Base-by-base conservation (phyloP, 495 filamentous ascomycete species). In the Podospora pseudoanserina region DNA sequence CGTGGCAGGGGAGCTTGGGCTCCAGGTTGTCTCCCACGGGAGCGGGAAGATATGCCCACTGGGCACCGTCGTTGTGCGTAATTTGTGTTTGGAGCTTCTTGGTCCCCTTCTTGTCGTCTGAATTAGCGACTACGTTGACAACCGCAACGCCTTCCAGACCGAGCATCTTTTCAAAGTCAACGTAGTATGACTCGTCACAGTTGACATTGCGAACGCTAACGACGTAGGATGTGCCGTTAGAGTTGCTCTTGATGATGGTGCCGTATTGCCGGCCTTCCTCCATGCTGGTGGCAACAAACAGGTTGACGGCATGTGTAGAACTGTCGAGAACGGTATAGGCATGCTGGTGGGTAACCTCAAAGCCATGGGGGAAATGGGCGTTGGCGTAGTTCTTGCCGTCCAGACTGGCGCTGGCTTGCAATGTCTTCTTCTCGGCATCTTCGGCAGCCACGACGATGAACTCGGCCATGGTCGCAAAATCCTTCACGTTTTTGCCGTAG, bases 201-300 rank as follows among this genome's bases (percentile, higher is more conserved):
- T 97, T 97, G 71, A 97, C 91, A 0, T 84, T 86, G 60, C 85
- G 79, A 9, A 94, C 80, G 77, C 90, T 94, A 62, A 94, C 80
- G 23, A 96, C 91, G 71, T 97, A 99, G 2, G 90, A 94, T 0
- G 95, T 98, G 53, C 95, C 95, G 74, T 98, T 98, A 72, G 92
- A 97, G 79, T 99, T 99, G 72, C 92, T 96, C 85, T 98, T 98
- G 74, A 99, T 85, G 64, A 99, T 89, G 27, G 88, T 87, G n/a
- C 95, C 95, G 70, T 90, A 92, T 65, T 88, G 86, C 44, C 83
- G 85, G 3, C 84, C 88, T 7, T 79, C 71, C 9, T 44, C 78
- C 28, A 81, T 82, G 66, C 89, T 89, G 61, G 92, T 89, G 3
- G 88, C 92, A 18, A 98, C 93, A 68, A 97, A 93, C 65, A 99